Evolutionary conservation across 2,329 filamentous ascomycete species (phyloP).

Genomic region (Xylariaceae sp.): DNA sequence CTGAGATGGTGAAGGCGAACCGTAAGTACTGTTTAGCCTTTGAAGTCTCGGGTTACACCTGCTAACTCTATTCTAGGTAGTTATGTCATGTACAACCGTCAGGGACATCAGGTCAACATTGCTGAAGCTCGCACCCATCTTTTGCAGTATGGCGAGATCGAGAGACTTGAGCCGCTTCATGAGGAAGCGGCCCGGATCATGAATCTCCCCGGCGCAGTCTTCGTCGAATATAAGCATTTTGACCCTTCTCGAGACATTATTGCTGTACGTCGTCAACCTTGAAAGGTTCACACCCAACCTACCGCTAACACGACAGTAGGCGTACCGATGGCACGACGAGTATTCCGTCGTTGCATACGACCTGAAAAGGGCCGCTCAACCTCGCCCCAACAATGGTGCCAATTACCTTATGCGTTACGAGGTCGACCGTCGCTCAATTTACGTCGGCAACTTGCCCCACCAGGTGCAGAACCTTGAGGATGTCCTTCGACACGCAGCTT

Average conservation of each 20-base stretch:
- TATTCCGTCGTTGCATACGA: slow-evolving; percentile 44
- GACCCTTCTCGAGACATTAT: slow-evolving; percentile 58
- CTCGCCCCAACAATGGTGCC: slow-evolving; percentile 39
- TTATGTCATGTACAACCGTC: slow-evolving; percentile 54
- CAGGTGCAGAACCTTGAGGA: slow-evolving; percentile 36
- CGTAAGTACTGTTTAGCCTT: slow-evolving; percentile 49
- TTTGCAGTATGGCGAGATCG: slow-evolving; percentile 52
- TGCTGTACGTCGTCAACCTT: slow-evolving; percentile 47
- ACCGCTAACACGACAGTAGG: slow-evolving; percentile 34
- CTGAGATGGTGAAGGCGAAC: slow-evolving; percentile 65
- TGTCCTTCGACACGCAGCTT: slow-evolving; percentile 34
- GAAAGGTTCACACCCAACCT: not conserved
- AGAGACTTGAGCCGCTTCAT: slow-evolving; percentile 47
- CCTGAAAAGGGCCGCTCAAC: slow-evolving; percentile 39
- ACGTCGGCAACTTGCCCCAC: slow-evolving; percentile 42
- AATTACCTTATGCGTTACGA: slow-evolving; percentile 43
- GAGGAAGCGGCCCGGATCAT: slow-evolving; percentile 43
- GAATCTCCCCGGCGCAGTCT: slow-evolving; percentile 45
- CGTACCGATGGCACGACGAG: slow-evolving; percentile 44
- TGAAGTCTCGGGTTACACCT: not conserved
- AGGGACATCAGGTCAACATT: slow-evolving; percentile 47
- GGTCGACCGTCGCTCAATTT: slow-evolving; percentile 45
- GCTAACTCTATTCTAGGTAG: slow-evolving; percentile 50
- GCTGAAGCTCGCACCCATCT: slow-evolving; percentile 55
- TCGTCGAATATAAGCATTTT: slow-evolving; percentile 59